A percentile compares a stretch with the other conserved stretches of the same genome.
Evolutionary conservation across 306 rosid genomes (phyloP).

Genomic region (Prunus mongolica): DNA sequence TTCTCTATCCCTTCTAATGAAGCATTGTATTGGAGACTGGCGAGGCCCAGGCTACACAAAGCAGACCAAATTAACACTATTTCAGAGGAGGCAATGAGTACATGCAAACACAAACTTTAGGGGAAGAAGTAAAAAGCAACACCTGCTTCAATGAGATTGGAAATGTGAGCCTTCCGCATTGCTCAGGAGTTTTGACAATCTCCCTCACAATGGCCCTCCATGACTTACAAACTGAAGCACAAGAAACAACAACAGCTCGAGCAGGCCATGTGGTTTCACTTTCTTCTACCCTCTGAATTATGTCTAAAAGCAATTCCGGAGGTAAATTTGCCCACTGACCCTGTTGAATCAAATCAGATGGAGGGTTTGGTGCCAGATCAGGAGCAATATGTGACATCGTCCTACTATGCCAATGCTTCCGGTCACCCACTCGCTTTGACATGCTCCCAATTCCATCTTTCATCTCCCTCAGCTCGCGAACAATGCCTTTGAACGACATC

Average conservation of each 20-base stretch:
- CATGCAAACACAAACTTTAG: background rate
- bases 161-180: constrained; percentile 77
- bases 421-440: constrained; percentile 52
- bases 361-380: constrained; percentile 34
- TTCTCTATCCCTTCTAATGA: constrained; percentile 70
- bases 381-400: constrained; percentile 74
- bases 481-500: constrained; percentile 68
- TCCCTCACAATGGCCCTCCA: constrained; percentile 71
- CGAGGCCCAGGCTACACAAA: constrained; percentile 79
- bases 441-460: constrained; percentile 69
- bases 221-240: constrained; percentile 84
- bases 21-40: constrained; percentile 74
- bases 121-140: background rate
- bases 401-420: constrained; percentile 51
- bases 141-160: constrained; percentile 97
- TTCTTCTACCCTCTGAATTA: constrained; percentile 74
- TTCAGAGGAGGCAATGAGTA: constrained; percentile 1
- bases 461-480: constrained; percentile 65
- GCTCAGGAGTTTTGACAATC: constrained; percentile 77
- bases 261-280: constrained; percentile 80
- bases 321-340: constrained; percentile 78
- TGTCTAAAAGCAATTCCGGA: constrained; percentile 71
- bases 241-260: constrained; percentile 51
- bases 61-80: constrained; percentile 2
- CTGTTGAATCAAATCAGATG: constrained; percentile 33